Evolutionary conservation across 164 flowering plant genomes (phyloP).

Genomic region (Aristolochia californica): DNA sequence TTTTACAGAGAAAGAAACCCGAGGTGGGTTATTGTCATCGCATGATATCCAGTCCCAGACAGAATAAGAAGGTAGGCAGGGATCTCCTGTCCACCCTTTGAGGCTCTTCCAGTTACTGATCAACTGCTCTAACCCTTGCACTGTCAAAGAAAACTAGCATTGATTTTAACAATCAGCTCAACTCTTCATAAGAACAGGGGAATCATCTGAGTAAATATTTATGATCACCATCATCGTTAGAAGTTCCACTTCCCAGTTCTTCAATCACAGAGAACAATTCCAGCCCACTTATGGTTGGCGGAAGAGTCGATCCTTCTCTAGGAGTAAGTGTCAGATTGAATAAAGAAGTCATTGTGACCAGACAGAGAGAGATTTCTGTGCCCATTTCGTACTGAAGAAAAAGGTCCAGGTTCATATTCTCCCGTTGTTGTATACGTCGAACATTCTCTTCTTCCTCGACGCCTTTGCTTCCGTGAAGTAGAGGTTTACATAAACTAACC

Average conservation of each 20-base stretch:
- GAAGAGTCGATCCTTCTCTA: neutral
- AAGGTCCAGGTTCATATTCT: neutral
- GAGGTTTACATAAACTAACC: neutral
- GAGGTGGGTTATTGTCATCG: neutral
- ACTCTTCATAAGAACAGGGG: neutral
- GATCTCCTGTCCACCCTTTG: conserved; percentile 6
- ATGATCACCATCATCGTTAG: neutral
- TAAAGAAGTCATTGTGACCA: neutral
- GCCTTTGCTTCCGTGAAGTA: neutral
- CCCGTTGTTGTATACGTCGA: neutral
- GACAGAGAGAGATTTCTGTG: neutral
- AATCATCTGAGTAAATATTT: neutral
- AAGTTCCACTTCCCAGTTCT: neutral
- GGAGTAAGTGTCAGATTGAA: conserved; percentile 1
- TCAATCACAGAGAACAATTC: conserved; percentile 5
- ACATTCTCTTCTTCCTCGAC: neutral
- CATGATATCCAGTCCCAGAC: conserved; percentile 7
- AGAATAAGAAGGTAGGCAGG: conserved; percentile 6
- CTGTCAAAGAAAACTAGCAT: neutral
- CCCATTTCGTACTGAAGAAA: neutral
- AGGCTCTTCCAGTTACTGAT: neutral
- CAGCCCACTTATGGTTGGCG: conserved; percentile 7
- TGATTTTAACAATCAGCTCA: neutral
- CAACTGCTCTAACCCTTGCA: conserved; percentile 4
- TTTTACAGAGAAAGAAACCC: conserved; percentile 4